Conservation (phyloP, 306 rosid species). For the Adenanthera pavonina region DNA sequence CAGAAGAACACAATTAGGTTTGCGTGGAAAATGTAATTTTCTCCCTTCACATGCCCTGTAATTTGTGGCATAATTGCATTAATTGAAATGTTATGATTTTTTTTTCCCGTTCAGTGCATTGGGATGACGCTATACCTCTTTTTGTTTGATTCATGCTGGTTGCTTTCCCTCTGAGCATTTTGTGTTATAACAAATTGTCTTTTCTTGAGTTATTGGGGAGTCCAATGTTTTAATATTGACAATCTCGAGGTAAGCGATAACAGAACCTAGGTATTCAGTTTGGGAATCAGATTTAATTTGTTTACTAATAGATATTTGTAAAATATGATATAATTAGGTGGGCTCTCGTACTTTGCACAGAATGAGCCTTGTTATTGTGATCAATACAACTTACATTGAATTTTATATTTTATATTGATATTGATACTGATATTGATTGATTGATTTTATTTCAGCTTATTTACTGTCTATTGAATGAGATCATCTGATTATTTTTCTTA, state of each 20-base stretch:
- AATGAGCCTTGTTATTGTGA: no score
- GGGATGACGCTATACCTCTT: not conserved
- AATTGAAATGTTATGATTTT: not conserved
- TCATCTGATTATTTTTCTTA: not conserved
- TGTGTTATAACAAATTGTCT: not conserved
- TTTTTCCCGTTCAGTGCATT: not conserved
- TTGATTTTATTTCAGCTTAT: not conserved
- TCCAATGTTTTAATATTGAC: constrained; percentile 16
- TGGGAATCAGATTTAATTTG: not conserved
- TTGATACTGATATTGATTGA: not conserved
- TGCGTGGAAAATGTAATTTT: not conserved
- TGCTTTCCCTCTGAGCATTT: constrained; percentile 16
- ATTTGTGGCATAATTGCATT: not conserved
- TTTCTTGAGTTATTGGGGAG: not conserved
- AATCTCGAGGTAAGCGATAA: constrained; percentile 12
- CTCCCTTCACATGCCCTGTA: not conserved
- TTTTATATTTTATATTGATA: not conserved
- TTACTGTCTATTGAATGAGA: not conserved
- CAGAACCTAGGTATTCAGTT: not conserved
- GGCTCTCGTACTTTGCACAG: not conserved
- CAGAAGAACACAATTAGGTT: not conserved
- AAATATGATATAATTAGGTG: not conserved
- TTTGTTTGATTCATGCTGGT: not conserved
- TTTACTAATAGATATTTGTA: not conserved
- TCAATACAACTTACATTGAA: no score